Evolutionary conservation across 768 basidiomycete species (phyloP).

Genomic region (Leccinum barrowsii): DNA sequence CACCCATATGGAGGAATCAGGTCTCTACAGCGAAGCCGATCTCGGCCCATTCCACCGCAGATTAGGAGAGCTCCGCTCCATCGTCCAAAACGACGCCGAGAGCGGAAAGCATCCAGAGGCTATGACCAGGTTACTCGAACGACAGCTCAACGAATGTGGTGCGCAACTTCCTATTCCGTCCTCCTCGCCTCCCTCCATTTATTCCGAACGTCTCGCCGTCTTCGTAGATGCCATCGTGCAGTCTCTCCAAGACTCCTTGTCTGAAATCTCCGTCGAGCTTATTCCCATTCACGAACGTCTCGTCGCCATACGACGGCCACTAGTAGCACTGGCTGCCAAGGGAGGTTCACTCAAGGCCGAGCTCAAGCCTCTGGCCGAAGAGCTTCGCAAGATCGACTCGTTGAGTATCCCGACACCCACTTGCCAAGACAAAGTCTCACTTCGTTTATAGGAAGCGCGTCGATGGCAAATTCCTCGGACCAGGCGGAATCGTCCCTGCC

Average conservation of each 20-base stretch:
- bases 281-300: conserved; percentile 88
- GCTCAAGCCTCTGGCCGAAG: conserved; percentile 86
- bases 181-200: not conserved
- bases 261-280: conserved; percentile 86
- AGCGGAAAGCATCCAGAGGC: conserved; percentile 81
- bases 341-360: conserved; percentile 82
- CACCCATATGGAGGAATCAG: conserved; percentile 93
- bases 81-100: conserved; percentile 80
- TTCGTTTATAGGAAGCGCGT: conserved; percentile 68
- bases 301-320: conserved; percentile 81
- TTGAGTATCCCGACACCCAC: conserved; percentile 53
- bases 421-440: conserved; percentile 13
- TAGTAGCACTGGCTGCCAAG: conserved; percentile 85
- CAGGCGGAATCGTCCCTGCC: conserved; percentile 83
- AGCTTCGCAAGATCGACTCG: conserved; percentile 94
- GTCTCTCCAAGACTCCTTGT: conserved; percentile 78
- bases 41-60: conserved; percentile 84
- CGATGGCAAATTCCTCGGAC: conserved; percentile 93
- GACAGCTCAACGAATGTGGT: conserved; percentile 93
- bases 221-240: conserved; percentile 67
- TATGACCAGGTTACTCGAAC: conserved; percentile 83
- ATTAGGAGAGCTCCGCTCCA: conserved; percentile 75
- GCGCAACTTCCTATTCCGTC: conserved; percentile 31
- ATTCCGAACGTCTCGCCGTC: not conserved
- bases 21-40: conserved; percentile 89